These are phyloP conservation scores for Geoglossum glabrum DNA, from an alignment of 495 filamentous ascomycete genomes.

Conservation along the genomic window DNA sequence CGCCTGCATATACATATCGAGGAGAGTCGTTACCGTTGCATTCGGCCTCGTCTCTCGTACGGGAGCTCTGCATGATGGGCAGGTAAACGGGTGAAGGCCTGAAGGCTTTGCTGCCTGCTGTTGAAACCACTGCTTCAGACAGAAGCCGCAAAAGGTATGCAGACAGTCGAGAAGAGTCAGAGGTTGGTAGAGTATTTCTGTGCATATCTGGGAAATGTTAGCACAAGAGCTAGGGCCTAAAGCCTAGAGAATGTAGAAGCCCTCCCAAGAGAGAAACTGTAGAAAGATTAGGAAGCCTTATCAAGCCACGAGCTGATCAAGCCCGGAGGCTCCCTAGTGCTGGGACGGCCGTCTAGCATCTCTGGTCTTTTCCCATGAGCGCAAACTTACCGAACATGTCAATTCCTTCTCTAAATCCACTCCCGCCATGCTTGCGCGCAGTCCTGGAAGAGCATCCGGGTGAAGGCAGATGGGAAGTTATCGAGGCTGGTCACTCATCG, in stretches of 20 bases:
- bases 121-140: conserved; percentile 83
- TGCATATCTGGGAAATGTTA: conserved; percentile 52
- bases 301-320: neutral
- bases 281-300: neutral
- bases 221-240: too few species aligned
- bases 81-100: conserved; percentile 46
- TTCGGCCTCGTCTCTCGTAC: conserved; percentile 71
- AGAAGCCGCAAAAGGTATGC: conserved; percentile 90
- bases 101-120: conserved; percentile 38
- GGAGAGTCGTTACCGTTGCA: conserved; percentile 59
- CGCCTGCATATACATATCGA: conserved; percentile 58
- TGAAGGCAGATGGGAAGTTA: neutral
- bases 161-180: conserved; percentile 93
- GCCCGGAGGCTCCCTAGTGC: neutral
- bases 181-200: conserved; percentile 86
- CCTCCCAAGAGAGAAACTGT: neutral
- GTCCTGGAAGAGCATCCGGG: neutral
- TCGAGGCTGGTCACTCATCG: neutral
- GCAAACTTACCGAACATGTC: conserved; percentile 6
- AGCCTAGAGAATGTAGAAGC: neutral
- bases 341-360: neutral
- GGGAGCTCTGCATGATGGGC: conserved; percentile 72
- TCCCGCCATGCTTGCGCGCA: neutral
- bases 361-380: neutral
- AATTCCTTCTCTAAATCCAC: conserved; percentile 8